These are phyloP conservation scores for Aspergillus ustus DNA, from an alignment of 2,329 filamentous ascomycete species.

Conservation along the genomic window DNA sequence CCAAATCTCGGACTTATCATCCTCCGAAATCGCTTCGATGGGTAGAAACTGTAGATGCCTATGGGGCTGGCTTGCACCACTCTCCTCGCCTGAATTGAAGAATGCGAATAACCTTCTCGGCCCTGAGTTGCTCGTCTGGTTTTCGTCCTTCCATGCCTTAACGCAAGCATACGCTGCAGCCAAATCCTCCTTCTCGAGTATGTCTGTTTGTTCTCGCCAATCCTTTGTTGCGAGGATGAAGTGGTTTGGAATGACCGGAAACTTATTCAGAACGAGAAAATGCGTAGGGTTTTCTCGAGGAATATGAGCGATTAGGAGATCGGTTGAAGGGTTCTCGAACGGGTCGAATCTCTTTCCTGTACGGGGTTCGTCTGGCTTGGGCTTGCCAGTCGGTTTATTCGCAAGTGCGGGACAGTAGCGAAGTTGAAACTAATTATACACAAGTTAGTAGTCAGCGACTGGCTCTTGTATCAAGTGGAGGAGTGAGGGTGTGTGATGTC, in stretches of 20 bases:
- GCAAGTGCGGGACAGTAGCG: constrained; percentile 55
- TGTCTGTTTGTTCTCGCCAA: constrained; percentile 49
- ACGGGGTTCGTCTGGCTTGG: constrained; percentile 27
- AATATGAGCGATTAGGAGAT: constrained; percentile 48
- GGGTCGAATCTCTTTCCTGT: constrained; percentile 45
- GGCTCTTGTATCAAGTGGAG: not conserved
- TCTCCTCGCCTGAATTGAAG: constrained; percentile 55
- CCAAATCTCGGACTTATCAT: constrained; percentile 45
- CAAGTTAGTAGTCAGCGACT: constrained; percentile 3
- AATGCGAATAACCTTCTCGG: constrained; percentile 50
- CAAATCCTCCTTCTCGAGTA: constrained; percentile 50
- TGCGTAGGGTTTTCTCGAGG: constrained; percentile 42
- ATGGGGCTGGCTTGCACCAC: constrained; percentile 54
- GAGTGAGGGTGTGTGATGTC: not conserved
- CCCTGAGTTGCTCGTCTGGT: constrained; percentile 3
- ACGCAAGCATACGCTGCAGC: constrained; percentile 48
- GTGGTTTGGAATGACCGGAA: constrained; percentile 53
- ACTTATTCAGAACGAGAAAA: constrained; percentile 53
- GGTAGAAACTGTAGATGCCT: constrained; percentile 55
- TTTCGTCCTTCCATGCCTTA: constrained; percentile 41
- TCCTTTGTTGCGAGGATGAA: constrained; percentile 54
- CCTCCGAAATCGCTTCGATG: constrained; percentile 48
- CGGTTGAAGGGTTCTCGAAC: constrained; percentile 48
- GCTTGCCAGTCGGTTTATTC: constrained; percentile 43
- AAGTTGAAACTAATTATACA: constrained; percentile 48